Conservation (phyloP, 768 basidiomycete species). For the Trametes villosa region DNA sequence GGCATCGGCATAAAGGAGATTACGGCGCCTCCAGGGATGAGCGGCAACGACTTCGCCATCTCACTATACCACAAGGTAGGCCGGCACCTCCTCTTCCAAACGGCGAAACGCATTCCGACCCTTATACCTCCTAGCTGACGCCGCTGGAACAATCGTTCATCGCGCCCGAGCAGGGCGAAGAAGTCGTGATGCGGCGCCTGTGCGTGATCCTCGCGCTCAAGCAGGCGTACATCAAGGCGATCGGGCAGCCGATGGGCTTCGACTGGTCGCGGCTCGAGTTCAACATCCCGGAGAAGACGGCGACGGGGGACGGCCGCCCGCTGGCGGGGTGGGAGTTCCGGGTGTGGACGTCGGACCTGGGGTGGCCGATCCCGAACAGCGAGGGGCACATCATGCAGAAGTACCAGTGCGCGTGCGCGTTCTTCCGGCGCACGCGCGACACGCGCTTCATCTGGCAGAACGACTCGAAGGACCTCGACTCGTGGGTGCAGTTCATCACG, state of each 20-base stretch:
- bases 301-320: slow-evolving; percentile 68
- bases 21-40: slow-evolving; percentile 61
- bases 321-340: slow-evolving; percentile 88
- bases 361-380: slow-evolving; percentile 55
- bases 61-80: slow-evolving; percentile 77
- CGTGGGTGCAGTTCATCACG: slow-evolving; percentile 85
- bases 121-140: slow-evolving; percentile 46
- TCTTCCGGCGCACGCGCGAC: slow-evolving; percentile 69
- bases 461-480: slow-evolving; percentile 65
- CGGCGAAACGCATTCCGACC: background rate
- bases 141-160: slow-evolving; percentile 58
- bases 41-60: slow-evolving; percentile 68
- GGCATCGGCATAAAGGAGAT: slow-evolving; percentile 80
- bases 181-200: slow-evolving; percentile 70
- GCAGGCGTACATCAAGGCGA: slow-evolving; percentile 80
- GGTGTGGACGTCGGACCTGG: slow-evolving; percentile 73
- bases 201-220: slow-evolving; percentile 82
- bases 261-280: slow-evolving; percentile 84
- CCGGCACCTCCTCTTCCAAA: slow-evolving; percentile 2
- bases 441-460: slow-evolving; percentile 76
- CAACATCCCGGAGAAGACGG: slow-evolving; percentile 66
- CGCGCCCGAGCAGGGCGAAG: slow-evolving; percentile 55
- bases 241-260: slow-evolving; percentile 80
- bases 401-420: slow-evolving; percentile 80
- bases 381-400: slow-evolving; percentile 62